Conservation (phyloP, 441 rosid species). For the Pelargonium citronellum region DNA sequence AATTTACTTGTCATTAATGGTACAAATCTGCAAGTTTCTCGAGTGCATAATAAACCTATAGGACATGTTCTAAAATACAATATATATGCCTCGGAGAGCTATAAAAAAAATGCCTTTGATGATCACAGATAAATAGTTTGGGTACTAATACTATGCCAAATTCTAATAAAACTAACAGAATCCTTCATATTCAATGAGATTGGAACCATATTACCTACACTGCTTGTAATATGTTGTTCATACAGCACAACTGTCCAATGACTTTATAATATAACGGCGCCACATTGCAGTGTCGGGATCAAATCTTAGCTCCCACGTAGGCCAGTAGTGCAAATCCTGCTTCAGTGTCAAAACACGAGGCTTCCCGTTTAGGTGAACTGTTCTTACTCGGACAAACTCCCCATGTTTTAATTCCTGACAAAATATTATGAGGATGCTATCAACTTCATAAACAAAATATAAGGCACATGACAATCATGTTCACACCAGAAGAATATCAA, state of each 20-base stretch:
- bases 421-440: constrained; percentile 7
- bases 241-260: constrained; percentile 30
- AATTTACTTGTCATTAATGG: not conserved
- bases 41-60: not conserved
- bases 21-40: not conserved
- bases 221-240: not conserved
- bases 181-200: too few species aligned
- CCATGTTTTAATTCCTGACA: constrained; percentile 73
- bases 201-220: too few species aligned
- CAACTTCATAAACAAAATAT: not conserved
- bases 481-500: too few species aligned
- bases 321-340: constrained; percentile 98
- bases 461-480: not conserved
- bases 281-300: constrained; percentile 73
- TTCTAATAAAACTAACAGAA: too few species aligned
- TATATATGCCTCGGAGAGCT: not conserved
- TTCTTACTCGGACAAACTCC: constrained; percentile 79
- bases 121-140: too few species aligned
- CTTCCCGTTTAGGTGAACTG: constrained; percentile 80
- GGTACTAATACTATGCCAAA: too few species aligned
- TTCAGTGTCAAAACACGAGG: constrained; percentile 88
- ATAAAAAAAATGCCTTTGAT: too few species aligned
- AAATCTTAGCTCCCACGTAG: constrained; percentile 87
- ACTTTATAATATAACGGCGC: constrained; percentile 56
- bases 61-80: not conserved